Percentiles rank a stretch among this genome's conserved stretches.
These are phyloP conservation scores for Geotrichum aggregatum DNA, from an alignment of 1,139 yeast genomes.

Conservation along the genomic window DNA sequence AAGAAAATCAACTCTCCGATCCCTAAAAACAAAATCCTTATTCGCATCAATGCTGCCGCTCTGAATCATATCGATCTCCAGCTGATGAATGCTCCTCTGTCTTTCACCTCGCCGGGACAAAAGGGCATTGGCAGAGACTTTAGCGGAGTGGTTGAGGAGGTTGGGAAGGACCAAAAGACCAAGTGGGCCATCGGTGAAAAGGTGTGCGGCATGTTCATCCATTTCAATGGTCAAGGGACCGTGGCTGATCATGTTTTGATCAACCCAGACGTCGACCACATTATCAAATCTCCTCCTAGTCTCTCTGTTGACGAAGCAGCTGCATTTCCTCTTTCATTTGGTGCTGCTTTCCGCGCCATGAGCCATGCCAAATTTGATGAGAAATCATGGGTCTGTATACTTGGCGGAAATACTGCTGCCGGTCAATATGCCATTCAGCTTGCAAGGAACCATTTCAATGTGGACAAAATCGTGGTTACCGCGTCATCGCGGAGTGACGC, in stretches of 20 bases:
- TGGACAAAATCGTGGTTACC: constrained; percentile 46
- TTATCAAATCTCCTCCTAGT: constrained; percentile 48
- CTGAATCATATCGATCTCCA: constrained; percentile 67
- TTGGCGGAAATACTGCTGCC: constrained; percentile 75
- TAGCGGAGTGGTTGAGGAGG: constrained; percentile 57
- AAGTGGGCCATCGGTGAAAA: constrained; percentile 56
- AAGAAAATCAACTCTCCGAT: constrained; percentile 44
- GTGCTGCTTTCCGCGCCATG: constrained; percentile 52
- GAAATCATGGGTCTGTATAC: constrained; percentile 47
- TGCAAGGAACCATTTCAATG: constrained; percentile 45
- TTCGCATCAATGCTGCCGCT: constrained; percentile 56
- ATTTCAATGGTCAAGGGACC: constrained; percentile 48
- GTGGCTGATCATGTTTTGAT: constrained; percentile 50
- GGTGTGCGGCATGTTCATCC: constrained; percentile 53
- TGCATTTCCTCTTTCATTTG: constrained; percentile 53
- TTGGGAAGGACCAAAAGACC: constrained; percentile 46
- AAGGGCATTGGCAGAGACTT: constrained; percentile 69
- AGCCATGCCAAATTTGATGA: constrained; percentile 35
- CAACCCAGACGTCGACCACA: constrained; percentile 39
- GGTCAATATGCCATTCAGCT: constrained; percentile 60
- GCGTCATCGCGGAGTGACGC: constrained; percentile 38
- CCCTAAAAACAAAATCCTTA: constrained; percentile 47
- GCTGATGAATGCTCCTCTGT: constrained; percentile 42
- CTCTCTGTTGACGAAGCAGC: constrained; percentile 55
- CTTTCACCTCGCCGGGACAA: constrained; percentile 40